Evolutionary conservation across 2,329 filamentous ascomycete genomes (phyloP), one percentile per base, ranked within the genome.

Genomic region (Fusarium sterilihyphosum): DNA sequence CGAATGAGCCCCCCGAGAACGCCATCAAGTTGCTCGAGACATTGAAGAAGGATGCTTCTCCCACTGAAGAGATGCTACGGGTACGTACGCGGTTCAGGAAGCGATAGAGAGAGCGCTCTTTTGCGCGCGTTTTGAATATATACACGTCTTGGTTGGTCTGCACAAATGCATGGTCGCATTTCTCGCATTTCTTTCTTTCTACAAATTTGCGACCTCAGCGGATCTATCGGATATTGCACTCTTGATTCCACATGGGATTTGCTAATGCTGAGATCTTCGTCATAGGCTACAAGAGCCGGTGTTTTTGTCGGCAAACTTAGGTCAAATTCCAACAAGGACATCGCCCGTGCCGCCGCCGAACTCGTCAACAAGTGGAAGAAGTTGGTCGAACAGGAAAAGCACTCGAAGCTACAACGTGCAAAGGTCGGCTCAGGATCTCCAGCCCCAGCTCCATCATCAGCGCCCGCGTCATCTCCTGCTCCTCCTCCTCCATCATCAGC

Each of bases 291-390:
- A n/a, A 93, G 93, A 78, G 96, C 97, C 59, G 96, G 96, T 78
- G 92, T 98, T 75, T 91, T 93, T 58, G 93, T 98, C 73, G 96
- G 95, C 82, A 96, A 95, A 82, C 90, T 92, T 58, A 88, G 91
- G 61, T 84, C 93, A 70, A 95, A 97, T 82, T 83, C 91, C 65
- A 93, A 97, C 86, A 95, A 94, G 82, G 91, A 95, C 49, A 92
- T 98, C 77, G 91, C 92, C 53, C 89, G 90, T 59, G 87, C 94
- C 49, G 95, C 96, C 8, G 88, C 89, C 68, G 93, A 95, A 79
- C 93, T 98, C 65, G 95, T 99, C 60, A 89, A 88, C 72, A 97
- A 95, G 83, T 98, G 94, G 94, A 93, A 93, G 85, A 91, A 91
- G 78, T 90, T 92, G 46, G 93, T 97, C 57, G 92, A 94, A 77